Conservation (phyloP, 1,284 basidiomycete genomes). For the Bothia castanella region DNA sequence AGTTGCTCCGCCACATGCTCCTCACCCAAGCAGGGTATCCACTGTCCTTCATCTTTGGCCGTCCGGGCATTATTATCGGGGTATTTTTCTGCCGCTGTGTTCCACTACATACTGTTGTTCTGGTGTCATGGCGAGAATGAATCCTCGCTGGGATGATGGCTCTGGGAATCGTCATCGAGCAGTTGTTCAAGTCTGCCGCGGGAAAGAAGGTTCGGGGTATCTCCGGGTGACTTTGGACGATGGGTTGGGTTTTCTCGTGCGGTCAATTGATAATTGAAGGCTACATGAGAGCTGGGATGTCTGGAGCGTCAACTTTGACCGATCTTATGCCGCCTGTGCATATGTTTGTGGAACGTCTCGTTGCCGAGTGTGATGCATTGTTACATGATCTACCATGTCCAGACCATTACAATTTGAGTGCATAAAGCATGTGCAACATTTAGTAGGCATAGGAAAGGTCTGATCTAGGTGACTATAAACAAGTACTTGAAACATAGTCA, state of each 20-base stretch:
- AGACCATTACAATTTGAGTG: no score
- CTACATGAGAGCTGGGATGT: constrained; percentile 45
- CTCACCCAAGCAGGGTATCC: constrained; percentile 30
- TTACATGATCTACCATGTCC: not conserved
- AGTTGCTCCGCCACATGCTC: constrained; percentile 30
- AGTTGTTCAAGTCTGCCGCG: constrained; percentile 30
- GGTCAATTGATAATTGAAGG: constrained; percentile 47
- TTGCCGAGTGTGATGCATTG: not conserved
- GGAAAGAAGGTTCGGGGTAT: constrained; percentile 40
- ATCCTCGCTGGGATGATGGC: constrained; percentile 51
- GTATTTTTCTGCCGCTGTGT: constrained; percentile 49
- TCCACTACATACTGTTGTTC: constrained; percentile 46
- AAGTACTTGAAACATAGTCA: no score
- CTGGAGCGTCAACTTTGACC: constrained; percentile 17
- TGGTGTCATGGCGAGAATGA: constrained; percentile 45
- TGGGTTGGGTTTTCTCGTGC: constrained; percentile 46
- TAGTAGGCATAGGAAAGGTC: no score
- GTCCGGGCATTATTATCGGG: constrained; percentile 45
- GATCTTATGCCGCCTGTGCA: not conserved
- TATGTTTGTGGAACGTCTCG: not conserved
- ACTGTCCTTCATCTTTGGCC: constrained; percentile 39
- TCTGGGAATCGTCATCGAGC: constrained; percentile 48
- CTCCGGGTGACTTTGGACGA: constrained; percentile 43
- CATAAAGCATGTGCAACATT: no score
- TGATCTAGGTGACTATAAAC: no score